A percentile compares a stretch with the other conserved stretches of the same genome.
These are phyloP conservation scores for Eimeria sp. DNA, from an alignment of 169 alveolate species.

Conservation along the genomic window DNA sequence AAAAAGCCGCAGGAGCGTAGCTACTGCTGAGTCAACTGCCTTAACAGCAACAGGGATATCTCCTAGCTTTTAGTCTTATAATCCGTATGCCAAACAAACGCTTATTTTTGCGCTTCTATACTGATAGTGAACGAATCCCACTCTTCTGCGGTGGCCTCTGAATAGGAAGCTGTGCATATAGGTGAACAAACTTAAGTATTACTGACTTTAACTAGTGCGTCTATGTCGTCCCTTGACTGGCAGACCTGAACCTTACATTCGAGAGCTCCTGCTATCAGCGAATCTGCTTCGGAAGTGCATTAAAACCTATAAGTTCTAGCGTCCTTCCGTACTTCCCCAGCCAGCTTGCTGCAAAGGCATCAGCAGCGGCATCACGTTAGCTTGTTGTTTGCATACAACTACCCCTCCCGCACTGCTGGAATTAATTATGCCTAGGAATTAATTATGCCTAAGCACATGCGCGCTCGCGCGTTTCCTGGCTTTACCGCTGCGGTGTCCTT, in stretches of 20 bases:
- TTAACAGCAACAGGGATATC: not conserved
- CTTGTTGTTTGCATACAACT: not conserved
- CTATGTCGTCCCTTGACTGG: not conserved
- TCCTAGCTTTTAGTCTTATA: not conserved
- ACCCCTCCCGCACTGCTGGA: not conserved
- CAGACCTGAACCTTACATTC: not conserved
- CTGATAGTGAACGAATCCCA: not conserved
- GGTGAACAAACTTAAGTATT: not conserved
- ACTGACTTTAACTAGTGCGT: not conserved
- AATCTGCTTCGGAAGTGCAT: not conserved
- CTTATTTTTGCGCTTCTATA: not conserved
- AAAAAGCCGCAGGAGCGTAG: constrained; percentile 28
- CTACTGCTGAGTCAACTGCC: not conserved
- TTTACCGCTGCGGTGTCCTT: not conserved
- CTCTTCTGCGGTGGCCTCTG: not conserved
- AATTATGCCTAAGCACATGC: not conserved
- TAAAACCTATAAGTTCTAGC: not conserved
- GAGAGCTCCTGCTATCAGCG: not conserved
- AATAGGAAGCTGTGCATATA: not conserved
- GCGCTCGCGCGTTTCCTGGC: no score
- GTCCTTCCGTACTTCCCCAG: not conserved
- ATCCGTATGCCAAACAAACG: not conserved
- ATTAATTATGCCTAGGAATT: not conserved
- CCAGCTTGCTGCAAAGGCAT: not conserved
- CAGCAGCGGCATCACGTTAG: not conserved